These are phyloP conservation scores for Ilyonectria mors-panacis DNA, from an alignment of 2,329 filamentous ascomycete species.

Conservation along the genomic window DNA sequence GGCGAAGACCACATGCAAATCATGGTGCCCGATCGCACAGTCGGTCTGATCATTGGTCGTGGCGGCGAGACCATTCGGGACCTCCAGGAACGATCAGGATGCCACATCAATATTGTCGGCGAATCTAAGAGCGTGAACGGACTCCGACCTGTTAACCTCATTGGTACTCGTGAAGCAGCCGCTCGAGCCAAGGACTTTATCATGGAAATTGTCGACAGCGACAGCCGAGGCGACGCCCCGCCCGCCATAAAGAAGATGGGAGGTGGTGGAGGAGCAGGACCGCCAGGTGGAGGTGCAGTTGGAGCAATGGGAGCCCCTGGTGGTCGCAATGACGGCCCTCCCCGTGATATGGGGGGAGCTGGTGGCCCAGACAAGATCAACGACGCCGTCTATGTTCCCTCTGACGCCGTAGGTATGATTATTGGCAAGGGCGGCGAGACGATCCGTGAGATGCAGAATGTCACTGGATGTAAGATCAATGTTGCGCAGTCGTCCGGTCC, in stretches of 20 bases:
- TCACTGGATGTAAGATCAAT: conserved; percentile 94
- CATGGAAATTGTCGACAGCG: conserved; percentile 94
- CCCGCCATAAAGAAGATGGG: conserved; percentile 47
- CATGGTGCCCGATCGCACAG: conserved; percentile 94
- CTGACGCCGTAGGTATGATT: conserved; percentile 95
- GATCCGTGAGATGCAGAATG: conserved; percentile 92
- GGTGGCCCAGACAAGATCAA: conserved; percentile 78
- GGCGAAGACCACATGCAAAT: conserved; percentile 92
- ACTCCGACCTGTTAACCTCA: conserved; percentile 89
- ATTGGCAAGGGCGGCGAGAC: conserved; percentile 96
- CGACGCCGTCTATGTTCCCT: conserved; percentile 88
- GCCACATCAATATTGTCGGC: conserved; percentile 94
- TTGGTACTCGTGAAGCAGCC: conserved; percentile 82
- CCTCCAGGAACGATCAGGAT: conserved; percentile 91
- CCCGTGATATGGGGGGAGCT: conserved; percentile 54
- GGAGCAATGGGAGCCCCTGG: conserved; percentile 56
- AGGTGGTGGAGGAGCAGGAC: conserved; percentile 34
- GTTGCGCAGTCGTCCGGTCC: conserved; percentile 86
- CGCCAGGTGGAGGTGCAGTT: conserved; percentile 45
- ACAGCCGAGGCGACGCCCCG: conserved; percentile 74
- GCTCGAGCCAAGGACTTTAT: conserved; percentile 88
- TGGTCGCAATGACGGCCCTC: conserved; percentile 30
- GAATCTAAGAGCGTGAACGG: conserved; percentile 95
- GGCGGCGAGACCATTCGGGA: conserved; percentile 94
- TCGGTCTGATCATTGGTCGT: conserved; percentile 93